Base-by-base conservation (phyloP, 2,329 filamentous ascomycete species). In the Ophiostoma populinum region DNA sequence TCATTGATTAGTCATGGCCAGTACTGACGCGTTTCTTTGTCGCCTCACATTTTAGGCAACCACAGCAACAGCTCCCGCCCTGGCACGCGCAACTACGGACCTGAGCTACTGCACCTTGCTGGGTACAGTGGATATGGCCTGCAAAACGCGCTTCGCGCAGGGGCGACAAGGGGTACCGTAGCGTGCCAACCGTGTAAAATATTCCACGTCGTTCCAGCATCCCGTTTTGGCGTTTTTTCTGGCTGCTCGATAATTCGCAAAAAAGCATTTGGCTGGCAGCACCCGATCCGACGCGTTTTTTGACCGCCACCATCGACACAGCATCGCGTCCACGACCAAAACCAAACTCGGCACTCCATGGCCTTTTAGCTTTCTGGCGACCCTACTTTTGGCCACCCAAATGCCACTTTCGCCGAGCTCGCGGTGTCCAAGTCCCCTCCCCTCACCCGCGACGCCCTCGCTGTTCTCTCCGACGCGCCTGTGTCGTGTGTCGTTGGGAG, bases 371-470 rank as follows among this genome's bases (percentile, higher is more conserved):
- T 55, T 58, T 64, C 53, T 48, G 54, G 62, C 63, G 70, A 75
- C 62, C 50, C 58, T 57, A 53, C 56, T 70, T 68, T 67, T 52
- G 54, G 49, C 53, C 40, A 53, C 48, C 55, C 68, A 67, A 62
- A 75, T 75, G 70, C 63, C 54, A 58, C 51, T 57, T 59, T 60
- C 62, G 59, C 57, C 53, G 63, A 66, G 61, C 57, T 62, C 56
- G 58, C 63, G 61, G 60, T n/a, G n/a, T n/a, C n/a, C n/a, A n/a
- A n/a, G n/a, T n/a, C n/a, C n/a, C n/a, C n/a, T n/a, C n/a, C n/a
- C n/a, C n/a, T n/a, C n/a, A n/a, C 58, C 58, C 58, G 52, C 52
- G 53, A 50, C 50, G 54, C 55, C 55, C 15, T 54, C 54, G 53
- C 52, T 46, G 47, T 47, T 46, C 45, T 55, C 49, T 42, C n/a